Evolutionary conservation across 1,284 basidiomycete species (phyloP).

Genomic region (Anthracocystis panici-leucophaei): DNA sequence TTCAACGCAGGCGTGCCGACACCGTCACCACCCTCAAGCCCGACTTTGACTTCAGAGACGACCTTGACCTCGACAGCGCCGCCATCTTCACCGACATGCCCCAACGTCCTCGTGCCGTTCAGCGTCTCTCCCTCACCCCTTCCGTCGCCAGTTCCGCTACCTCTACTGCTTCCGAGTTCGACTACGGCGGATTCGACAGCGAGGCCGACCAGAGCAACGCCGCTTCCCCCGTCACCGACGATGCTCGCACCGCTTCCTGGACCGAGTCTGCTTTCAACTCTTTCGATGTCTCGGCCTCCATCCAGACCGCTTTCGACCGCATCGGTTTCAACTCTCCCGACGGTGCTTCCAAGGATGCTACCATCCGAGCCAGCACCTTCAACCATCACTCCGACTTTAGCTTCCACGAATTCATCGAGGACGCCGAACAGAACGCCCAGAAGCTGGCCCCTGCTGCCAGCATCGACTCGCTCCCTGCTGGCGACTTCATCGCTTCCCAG

Average conservation of each 20-base stretch:
- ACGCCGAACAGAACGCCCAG: slow-evolving; percentile 19
- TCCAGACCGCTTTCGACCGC: slow-evolving; percentile 40
- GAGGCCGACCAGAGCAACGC: slow-evolving; percentile 39
- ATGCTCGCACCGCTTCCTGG: slow-evolving; percentile 19
- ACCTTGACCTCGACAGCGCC: slow-evolving; percentile 24
- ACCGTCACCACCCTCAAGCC: slow-evolving; percentile 55
- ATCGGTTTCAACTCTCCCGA: slow-evolving; percentile 43
- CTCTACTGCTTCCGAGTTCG: slow-evolving; percentile 56
- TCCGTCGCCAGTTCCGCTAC: slow-evolving; percentile 56
- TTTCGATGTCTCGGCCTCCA: slow-evolving; percentile 32
- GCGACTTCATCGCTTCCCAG: slow-evolving; percentile 7
- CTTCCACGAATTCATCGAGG: slow-evolving; percentile 62
- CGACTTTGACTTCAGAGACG: slow-evolving; percentile 39
- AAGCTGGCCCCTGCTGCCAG: slow-evolving; percentile 8
- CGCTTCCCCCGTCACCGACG: slow-evolving; percentile 33
- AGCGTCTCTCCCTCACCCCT: slow-evolving; percentile 56
- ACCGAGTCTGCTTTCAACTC: slow-evolving; percentile 22
- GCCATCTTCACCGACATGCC: slow-evolving; percentile 41
- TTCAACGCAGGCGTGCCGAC: slow-evolving; percentile 53
- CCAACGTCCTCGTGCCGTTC: slow-evolving; percentile 43
- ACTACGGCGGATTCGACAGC: slow-evolving; percentile 49
- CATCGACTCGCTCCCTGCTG: slow-evolving; percentile 9
- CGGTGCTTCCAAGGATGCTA: slow-evolving; percentile 15
- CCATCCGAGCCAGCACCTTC: slow-evolving; percentile 18
- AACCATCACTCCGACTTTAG: slow-evolving; percentile 38